phyloP scores from a whole-genome alignment of 208 protist genomes.

The Trypanosoma avium region DNA sequence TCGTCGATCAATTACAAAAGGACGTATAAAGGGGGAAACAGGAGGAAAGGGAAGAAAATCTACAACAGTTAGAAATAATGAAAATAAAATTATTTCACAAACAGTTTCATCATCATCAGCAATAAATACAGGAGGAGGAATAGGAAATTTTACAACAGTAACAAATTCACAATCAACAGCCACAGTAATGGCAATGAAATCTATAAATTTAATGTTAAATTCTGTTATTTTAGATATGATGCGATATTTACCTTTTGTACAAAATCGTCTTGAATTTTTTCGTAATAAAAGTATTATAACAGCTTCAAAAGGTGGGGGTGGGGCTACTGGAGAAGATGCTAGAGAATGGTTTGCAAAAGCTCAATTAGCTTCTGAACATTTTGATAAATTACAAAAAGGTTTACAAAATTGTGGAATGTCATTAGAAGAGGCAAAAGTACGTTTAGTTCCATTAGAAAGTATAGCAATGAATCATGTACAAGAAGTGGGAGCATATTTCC shows the following conservation, averaged over 20 bases:
- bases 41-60: background rate
- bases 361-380: conserved; percentile 22
- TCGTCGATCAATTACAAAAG: background rate
- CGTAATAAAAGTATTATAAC: conserved; percentile 18
- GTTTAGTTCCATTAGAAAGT: conserved; percentile 15
- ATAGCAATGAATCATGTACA: background rate
- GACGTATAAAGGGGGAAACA: background rate
- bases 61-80: background rate
- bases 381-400: conserved; percentile 16
- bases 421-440: background rate
- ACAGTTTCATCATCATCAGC: background rate
- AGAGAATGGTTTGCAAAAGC: conserved; percentile 33
- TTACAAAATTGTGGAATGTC: conserved; percentile 4
- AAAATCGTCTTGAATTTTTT: conserved; percentile 35
- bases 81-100: background rate
- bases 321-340: conserved; percentile 25
- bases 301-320: conserved; percentile 21
- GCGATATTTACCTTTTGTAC: conserved; percentile 50
- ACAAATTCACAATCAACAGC: too few species aligned
- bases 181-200: background rate
- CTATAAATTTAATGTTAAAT: conserved; percentile 28
- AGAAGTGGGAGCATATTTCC: conserved; percentile 19
- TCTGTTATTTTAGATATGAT: conserved; percentile 29
- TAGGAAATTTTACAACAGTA: background rate
- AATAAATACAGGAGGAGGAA: background rate